phyloP scores from a whole-genome alignment of 2,329 filamentous ascomycete species.

The Zymoseptoria ardabiliae region DNA sequence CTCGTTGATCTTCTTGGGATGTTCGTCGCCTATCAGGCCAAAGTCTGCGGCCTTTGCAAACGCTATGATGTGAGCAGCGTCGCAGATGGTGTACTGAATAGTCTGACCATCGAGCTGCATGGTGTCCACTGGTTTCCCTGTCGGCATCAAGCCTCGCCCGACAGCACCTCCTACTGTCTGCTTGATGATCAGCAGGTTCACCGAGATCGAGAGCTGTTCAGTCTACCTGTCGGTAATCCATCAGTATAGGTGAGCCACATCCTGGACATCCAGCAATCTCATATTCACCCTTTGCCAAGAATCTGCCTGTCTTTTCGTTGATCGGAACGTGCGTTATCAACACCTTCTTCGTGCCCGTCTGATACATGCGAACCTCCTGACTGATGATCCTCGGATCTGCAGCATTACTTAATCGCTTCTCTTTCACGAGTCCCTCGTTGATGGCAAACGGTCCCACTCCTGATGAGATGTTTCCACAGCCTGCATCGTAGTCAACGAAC shows the following conservation, averaged over 20 bases:
- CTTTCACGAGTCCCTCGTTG: slow-evolving; percentile 13
- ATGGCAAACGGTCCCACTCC: slow-evolving; percentile 16
- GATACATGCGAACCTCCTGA: slow-evolving; percentile 15
- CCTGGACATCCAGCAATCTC: slow-evolving; percentile 13
- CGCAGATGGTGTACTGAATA: slow-evolving; percentile 13
- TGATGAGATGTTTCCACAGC: slow-evolving; percentile 14
- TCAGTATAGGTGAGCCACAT: slow-evolving; percentile 14
- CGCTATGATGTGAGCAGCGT: slow-evolving; percentile 14
- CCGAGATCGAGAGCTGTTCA: not conserved
- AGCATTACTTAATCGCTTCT: slow-evolving; percentile 3
- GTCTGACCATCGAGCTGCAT: slow-evolving; percentile 9
- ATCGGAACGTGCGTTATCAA: slow-evolving; percentile 14
- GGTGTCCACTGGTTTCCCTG: slow-evolving; percentile 4
- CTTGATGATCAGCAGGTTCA: not conserved
- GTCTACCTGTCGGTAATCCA: slow-evolving; percentile 12
- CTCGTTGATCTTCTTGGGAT: slow-evolving; percentile 10
- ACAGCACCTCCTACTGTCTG: slow-evolving; percentile 12
- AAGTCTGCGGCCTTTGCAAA: slow-evolving; percentile 11
- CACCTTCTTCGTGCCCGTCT: slow-evolving; percentile 12
- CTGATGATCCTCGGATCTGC: slow-evolving; percentile 7
- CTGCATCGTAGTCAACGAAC: slow-evolving; percentile 14
- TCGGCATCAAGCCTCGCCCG: slow-evolving; percentile 10
- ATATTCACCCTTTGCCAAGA: slow-evolving; percentile 11
- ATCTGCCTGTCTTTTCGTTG: slow-evolving; percentile 5
- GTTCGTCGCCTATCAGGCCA: slow-evolving; percentile 10